Percentiles rank a stretch among this genome's conserved stretches.
These are phyloP conservation scores for Nigrograna mackinnonii DNA, from an alignment of 2,329 filamentous ascomycete species.

Conservation along the genomic window DNA sequence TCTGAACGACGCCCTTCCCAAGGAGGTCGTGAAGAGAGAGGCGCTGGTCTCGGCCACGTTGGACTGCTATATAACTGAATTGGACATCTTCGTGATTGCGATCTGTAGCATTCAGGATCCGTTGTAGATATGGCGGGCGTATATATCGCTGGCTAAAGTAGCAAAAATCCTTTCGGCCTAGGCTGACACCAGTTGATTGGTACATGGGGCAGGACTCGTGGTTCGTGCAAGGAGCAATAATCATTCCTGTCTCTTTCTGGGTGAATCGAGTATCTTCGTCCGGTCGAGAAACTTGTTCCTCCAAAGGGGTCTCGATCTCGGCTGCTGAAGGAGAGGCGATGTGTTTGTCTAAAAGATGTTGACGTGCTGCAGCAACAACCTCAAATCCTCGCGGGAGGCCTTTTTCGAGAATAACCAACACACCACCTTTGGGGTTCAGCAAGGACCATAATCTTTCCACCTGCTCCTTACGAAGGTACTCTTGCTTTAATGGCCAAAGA, in stretches of 20 bases:
- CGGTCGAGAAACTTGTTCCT: slow-evolving; percentile 47
- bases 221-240: slow-evolving; percentile 76
- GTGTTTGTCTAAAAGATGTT: slow-evolving; percentile 75
- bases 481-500: slow-evolving; percentile 75
- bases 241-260: slow-evolving; percentile 63
- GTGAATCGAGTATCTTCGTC: slow-evolving; percentile 34
- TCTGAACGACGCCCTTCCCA: slow-evolving; percentile 48
- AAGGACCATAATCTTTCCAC: slow-evolving; percentile 90
- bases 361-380: slow-evolving; percentile 81
- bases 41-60: slow-evolving; percentile 70
- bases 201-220: slow-evolving; percentile 92
- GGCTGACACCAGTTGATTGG: slow-evolving; percentile 66
- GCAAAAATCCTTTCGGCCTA: slow-evolving; percentile 85
- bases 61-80: slow-evolving; percentile 87
- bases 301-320: slow-evolving; percentile 39
- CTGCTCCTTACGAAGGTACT: slow-evolving; percentile 75
- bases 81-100: slow-evolving; percentile 88
- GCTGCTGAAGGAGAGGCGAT: slow-evolving; percentile 65
- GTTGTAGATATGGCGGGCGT: slow-evolving; percentile 79
- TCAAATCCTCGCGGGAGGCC: slow-evolving; percentile 91
- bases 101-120: slow-evolving; percentile 68
- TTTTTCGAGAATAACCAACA: slow-evolving; percentile 88
- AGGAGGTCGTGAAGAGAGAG: slow-evolving; percentile 32
- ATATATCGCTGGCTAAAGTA: slow-evolving; percentile 89
- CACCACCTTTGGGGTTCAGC: slow-evolving; percentile 79